Evolutionary conservation across 164 flowering plant species (phyloP), one percentile per base, ranked within the genome.

Genomic region (Brasenia schreberi): DNA sequence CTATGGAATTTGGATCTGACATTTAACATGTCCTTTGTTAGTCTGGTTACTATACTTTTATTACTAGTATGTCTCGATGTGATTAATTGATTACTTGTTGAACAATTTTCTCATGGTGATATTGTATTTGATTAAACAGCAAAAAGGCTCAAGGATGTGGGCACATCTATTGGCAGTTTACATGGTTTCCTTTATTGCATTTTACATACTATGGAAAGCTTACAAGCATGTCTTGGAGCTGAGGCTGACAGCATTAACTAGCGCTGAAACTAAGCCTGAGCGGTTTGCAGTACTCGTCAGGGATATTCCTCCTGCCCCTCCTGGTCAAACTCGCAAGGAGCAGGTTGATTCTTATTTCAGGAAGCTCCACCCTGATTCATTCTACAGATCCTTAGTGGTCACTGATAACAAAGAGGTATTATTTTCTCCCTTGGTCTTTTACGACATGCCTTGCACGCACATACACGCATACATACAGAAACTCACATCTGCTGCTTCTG

Each of bases 311-410:
- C 71, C 79, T 33, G 68, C 67, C 11, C 71, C 81, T 44, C 72
- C 70, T 53, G 92, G 95, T 10, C 85, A 91, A 71, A 83, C 83
- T 59, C 73, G 84, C 49, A 85, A 91, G 74, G 93, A 94, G 67
- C 97, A 91, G 69, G 90, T 94, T 27, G 96, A 94, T 78, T 77
- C 92, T 2, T 94, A 86, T 74, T 94, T 94, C 62, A 82, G 75
- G 66, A 56, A 77, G 17, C 82, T 91, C 49, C 87, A 89, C 75
- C 90, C 96, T 3, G 97, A 91, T 1, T 83, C 95, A 42, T 94
- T 83, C 72, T 88, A 88, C 79, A 68, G 83, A 69, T 89, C 97
- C 5, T 65, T 91, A 82, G 74, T 91, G 42, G 81, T 85, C 65
- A 94, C 99, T 42, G 65, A 91, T 76, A 87, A 84, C 76, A 87